Evolutionary conservation across 441 rosid species (phyloP).

Genomic region (Adansonia grandidieri): DNA sequence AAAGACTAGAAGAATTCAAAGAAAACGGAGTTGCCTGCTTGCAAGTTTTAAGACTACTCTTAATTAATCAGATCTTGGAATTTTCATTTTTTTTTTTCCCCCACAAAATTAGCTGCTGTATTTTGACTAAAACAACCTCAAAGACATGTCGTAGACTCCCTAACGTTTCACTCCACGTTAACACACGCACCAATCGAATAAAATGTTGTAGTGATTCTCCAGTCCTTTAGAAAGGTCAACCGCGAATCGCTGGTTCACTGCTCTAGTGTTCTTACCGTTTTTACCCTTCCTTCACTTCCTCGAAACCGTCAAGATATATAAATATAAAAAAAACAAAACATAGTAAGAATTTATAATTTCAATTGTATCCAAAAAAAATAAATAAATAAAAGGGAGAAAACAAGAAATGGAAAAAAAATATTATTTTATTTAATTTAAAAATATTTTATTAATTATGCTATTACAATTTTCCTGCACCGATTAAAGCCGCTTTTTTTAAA

Average conservation of each 20-base stretch:
- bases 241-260: neutral
- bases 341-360: no score
- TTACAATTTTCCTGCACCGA: neutral
- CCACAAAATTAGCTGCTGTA: neutral
- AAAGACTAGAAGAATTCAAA: neutral
- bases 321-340: neutral
- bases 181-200: slow-evolving; percentile 15
- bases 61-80: no score
- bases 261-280: neutral
- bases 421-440: no score
- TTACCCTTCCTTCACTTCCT: neutral
- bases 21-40: neutral
- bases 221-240: neutral
- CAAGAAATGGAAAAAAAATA: no score
- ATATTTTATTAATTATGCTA: no score
- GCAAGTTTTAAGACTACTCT: neutral
- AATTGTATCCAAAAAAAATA: neutral
- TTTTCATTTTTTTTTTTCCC: no score
- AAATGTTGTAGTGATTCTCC: neutral
- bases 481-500: slow-evolving; percentile 4
- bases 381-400: no score
- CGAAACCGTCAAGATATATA: neutral
- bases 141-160: neutral
- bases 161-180: neutral
- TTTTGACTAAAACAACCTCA: slow-evolving; percentile 28